These are phyloP conservation scores for Suillus occidentalis DNA, from an alignment of 768 basidiomycete genomes.

Conservation along the genomic window DNA sequence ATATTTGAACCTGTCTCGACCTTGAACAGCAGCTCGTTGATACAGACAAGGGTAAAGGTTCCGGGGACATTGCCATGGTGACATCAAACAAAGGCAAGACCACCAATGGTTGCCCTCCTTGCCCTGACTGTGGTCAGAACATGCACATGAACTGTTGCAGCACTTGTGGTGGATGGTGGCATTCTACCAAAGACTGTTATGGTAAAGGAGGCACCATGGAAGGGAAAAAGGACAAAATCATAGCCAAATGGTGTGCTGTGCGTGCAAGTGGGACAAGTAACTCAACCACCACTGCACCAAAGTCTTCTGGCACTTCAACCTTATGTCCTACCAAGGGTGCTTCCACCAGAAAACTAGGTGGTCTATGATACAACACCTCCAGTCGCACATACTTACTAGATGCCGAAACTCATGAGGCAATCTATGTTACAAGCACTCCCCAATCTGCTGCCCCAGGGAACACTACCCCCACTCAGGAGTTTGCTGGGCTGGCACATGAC, in stretches of 20 bases:
- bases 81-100: not conserved
- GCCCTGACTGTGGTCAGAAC: not conserved
- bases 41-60: not conserved
- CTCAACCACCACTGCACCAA: no score
- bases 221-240: not conserved
- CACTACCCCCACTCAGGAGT: no score
- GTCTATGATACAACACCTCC: no score
- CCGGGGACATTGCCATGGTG: not conserved
- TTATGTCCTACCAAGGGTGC: not conserved
- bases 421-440: no score
- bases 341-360: not conserved
- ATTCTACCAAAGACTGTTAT: not conserved
- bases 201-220: not conserved
- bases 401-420: no score
- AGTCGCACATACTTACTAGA: no score
- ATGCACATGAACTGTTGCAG: not conserved
- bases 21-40: constrained; percentile 3
- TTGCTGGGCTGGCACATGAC: no score
- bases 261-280: no score
- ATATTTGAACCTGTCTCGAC: not conserved
- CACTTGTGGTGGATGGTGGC: not conserved
- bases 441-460: no score
- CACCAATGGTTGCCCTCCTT: not conserved
- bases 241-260: rapidly evolving
- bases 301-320: not conserved